These are phyloP conservation scores for Nemania sp. DNA, from an alignment of 2,329 filamentous ascomycete species.

Conservation along the genomic window DNA sequence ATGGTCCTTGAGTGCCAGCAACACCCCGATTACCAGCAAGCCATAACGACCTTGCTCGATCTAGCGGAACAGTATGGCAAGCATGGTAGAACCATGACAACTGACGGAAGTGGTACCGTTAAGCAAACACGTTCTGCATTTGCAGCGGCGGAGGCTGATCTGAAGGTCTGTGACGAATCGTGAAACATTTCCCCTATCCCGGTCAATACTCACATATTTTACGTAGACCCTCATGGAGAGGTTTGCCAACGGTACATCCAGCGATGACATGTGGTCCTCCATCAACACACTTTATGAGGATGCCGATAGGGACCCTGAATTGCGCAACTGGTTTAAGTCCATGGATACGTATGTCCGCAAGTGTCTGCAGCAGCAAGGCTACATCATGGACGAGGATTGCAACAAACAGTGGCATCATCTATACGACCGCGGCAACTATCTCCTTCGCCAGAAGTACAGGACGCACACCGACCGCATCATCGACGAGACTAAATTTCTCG, in stretches of 20 bases:
- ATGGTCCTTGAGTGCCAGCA: constrained; percentile 97
- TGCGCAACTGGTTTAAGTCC: constrained; percentile 89
- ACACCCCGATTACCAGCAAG: constrained; percentile 91
- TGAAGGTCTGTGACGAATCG: constrained; percentile 67
- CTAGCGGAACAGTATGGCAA: constrained; percentile 87
- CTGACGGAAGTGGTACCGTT: constrained; percentile 74
- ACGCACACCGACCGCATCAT: constrained; percentile 85
- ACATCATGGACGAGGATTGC: constrained; percentile 84
- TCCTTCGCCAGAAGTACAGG: constrained; percentile 90
- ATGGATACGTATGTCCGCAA: constrained; percentile 83
- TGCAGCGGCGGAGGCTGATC: constrained; percentile 78
- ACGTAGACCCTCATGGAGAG: constrained; percentile 88
- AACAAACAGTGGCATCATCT: constrained; percentile 85
- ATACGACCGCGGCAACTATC: constrained; percentile 85
- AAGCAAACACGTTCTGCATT: constrained; percentile 79
- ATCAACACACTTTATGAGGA: constrained; percentile 88
- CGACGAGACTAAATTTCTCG: constrained; percentile 91
- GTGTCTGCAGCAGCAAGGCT: constrained; percentile 89
- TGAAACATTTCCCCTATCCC: not conserved
- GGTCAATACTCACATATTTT: constrained; percentile 55
- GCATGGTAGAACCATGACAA: constrained; percentile 74
- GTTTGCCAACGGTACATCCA: constrained; percentile 94
- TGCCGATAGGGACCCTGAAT: constrained; percentile 86
- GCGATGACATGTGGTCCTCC: constrained; percentile 85
- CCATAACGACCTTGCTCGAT: constrained; percentile 86